phyloP scores from a whole-genome alignment of 257 asterid species.

The Solanum etuberosum region DNA sequence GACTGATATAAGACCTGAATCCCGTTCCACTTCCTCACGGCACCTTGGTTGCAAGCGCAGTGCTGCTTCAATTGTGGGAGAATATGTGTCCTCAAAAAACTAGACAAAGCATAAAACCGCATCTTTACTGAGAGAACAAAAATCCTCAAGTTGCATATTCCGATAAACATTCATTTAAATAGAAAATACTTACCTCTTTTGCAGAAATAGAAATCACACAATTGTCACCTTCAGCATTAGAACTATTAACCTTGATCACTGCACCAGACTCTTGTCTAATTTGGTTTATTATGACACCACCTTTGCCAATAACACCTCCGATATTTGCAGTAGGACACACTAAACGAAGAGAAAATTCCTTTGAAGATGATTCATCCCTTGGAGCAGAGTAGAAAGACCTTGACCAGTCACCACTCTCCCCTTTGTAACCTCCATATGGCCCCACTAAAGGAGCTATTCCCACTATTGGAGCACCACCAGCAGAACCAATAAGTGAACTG shows the following conservation, averaged over 20 bases:
- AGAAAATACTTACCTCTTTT: slow-evolving; percentile 1
- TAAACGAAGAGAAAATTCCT: slow-evolving; percentile 14
- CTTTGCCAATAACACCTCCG: slow-evolving; percentile 18
- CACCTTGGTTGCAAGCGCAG: slow-evolving; percentile 16
- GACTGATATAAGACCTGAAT: slow-evolving; percentile 9
- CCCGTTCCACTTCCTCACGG: slow-evolving; percentile 14
- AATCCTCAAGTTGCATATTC: neutral
- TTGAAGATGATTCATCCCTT: slow-evolving; percentile 14
- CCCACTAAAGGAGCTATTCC: slow-evolving; percentile 18
- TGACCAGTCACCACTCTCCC: slow-evolving; percentile 13
- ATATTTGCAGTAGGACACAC: slow-evolving; percentile 13
- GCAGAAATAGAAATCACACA: slow-evolving; percentile 14
- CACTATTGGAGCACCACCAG: slow-evolving; percentile 9
- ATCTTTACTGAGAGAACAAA: neutral
- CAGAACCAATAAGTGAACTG: slow-evolving; percentile 2
- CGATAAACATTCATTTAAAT: neutral
- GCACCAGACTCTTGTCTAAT: slow-evolving; percentile 20
- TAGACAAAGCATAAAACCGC: neutral
- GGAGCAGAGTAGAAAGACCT: slow-evolving; percentile 3
- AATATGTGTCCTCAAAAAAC: slow-evolving; percentile 14
- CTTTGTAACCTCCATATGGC: slow-evolving; percentile 14
- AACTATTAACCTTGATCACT: slow-evolving; percentile 12
- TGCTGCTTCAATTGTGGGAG: slow-evolving; percentile 18
- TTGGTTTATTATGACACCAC: slow-evolving; percentile 18
- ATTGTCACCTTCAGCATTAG: slow-evolving; percentile 13